Conservation (phyloP, 495 filamentous ascomycete species). For the Xylaria curta region DNA sequence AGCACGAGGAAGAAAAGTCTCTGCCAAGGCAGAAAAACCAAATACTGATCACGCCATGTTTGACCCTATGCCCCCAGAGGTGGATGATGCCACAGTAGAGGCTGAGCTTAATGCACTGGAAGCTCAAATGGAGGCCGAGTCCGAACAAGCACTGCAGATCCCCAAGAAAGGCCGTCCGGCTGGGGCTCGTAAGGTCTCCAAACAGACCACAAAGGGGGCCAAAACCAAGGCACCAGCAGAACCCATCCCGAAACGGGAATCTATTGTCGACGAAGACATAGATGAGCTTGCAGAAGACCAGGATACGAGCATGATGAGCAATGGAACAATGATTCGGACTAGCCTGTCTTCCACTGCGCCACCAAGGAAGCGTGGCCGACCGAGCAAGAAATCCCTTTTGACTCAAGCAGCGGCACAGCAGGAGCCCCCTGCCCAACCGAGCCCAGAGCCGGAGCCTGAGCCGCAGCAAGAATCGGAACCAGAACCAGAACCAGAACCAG, state of each 20-base stretch:
- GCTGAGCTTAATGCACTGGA: conserved; percentile 53
- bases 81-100: conserved; percentile 55
- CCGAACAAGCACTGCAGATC: conserved; percentile 36
- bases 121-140: conserved; percentile 48
- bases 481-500: background rate
- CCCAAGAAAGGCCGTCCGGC: conserved; percentile 56
- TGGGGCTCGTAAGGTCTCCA: conserved; percentile 50
- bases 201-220: conserved; percentile 52
- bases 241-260: conserved; percentile 36
- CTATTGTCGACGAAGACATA: conserved; percentile 39
- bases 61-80: conserved; percentile 46
- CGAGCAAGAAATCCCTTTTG: conserved; percentile 51
- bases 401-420: conserved; percentile 12
- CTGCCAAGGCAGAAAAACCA: conserved; percentile 37
- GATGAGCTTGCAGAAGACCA: conserved; percentile 46
- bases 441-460: conserved; percentile 3
- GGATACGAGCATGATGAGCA: conserved; percentile 51
- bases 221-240: conserved; percentile 48
- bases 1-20: conserved; percentile 52
- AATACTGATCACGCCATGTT: conserved; percentile 51
- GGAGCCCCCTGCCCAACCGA: background rate
- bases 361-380: conserved; percentile 54
- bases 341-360: conserved; percentile 39
- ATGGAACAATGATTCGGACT: conserved; percentile 52
- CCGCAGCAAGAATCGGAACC: background rate